Percentiles rank a stretch among this genome's conserved stretches.
phyloP scores from a whole-genome alignment of 345 rosid species.

The Dipteronia dyeriana region DNA sequence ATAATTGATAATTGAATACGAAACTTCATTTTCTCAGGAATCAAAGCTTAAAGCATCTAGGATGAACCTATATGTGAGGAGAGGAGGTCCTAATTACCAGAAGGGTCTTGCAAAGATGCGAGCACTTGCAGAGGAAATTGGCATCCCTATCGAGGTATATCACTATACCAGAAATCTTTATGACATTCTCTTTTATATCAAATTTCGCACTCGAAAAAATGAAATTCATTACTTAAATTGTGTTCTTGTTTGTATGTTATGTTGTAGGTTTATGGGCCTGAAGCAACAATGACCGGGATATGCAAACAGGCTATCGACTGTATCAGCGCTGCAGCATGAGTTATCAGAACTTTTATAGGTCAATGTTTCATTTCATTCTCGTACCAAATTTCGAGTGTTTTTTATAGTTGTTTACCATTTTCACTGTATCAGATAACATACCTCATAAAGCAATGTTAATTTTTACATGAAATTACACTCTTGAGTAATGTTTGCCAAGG shows the following conservation, averaged over 20 bases:
- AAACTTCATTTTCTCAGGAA: conserved; percentile 42
- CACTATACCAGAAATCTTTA: not conserved
- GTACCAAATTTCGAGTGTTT: conserved; percentile 11
- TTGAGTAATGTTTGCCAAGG: conserved; percentile 6
- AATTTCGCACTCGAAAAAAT: not conserved
- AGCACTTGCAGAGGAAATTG: conserved; percentile 65
- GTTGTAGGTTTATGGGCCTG: conserved; percentile 81
- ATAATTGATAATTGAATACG: not conserved
- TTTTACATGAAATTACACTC: not conserved
- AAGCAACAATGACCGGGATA: conserved; percentile 95
- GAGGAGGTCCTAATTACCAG: conserved; percentile 86
- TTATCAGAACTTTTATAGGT: conserved; percentile 5
- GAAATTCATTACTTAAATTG: not conserved
- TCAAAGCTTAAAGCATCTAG: conserved; percentile 74
- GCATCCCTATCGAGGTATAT: conserved; percentile 90
- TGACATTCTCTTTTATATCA: not conserved
- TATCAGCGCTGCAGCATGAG: conserved; percentile 70
- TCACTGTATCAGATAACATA: conserved; percentile 4
- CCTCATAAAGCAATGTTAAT: conserved; percentile 20
- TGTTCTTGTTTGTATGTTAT: not conserved
- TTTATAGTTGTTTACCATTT: not conserved
- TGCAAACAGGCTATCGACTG: conserved; percentile 92
- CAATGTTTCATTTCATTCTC: not conserved
- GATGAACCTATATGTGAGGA: conserved; percentile 66
- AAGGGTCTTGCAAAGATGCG: conserved; percentile 89